phyloP scores from a whole-genome alignment of 2,329 filamentous ascomycete genomes.

The Ceratocystis colombiana region DNA sequence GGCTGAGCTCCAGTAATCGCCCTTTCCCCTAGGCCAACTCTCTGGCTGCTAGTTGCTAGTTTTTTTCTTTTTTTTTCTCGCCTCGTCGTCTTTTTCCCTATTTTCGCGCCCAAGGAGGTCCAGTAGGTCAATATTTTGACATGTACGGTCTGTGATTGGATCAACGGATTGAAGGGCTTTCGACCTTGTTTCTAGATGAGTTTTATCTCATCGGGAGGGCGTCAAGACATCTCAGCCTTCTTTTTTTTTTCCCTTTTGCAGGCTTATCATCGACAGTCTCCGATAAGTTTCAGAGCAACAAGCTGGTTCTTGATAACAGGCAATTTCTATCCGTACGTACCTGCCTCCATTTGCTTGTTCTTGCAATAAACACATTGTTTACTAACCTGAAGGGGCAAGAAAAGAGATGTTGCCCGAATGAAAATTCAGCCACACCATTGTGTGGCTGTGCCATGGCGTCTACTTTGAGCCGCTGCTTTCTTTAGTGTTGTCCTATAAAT shows the following conservation, averaged over 20 bases:
- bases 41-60: not conserved
- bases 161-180: not conserved
- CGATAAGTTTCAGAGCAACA: too few relatives aligned
- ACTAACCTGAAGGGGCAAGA: not conserved
- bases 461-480: not conserved
- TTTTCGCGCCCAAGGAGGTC: not conserved
- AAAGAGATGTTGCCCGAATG: not conserved
- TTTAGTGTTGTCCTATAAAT: not conserved
- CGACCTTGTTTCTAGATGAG: too few relatives aligned
- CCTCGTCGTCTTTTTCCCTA: not conserved
- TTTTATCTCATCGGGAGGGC: not conserved
- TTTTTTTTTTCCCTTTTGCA: not conserved
- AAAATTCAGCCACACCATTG: not conserved
- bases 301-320: not conserved
- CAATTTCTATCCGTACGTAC: too few relatives aligned
- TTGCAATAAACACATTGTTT: not conserved
- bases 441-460: constrained; percentile 6
- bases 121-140: not conserved
- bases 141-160: not conserved
- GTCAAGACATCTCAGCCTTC: not conserved
- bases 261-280: not conserved
- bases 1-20: not conserved
- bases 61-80: not conserved
- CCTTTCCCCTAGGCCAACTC: not conserved
- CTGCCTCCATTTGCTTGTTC: too few relatives aligned